Evolutionary conservation across 495 filamentous ascomycete genomes (phyloP).

Genomic region (Tuber microsphaerosporum): DNA sequence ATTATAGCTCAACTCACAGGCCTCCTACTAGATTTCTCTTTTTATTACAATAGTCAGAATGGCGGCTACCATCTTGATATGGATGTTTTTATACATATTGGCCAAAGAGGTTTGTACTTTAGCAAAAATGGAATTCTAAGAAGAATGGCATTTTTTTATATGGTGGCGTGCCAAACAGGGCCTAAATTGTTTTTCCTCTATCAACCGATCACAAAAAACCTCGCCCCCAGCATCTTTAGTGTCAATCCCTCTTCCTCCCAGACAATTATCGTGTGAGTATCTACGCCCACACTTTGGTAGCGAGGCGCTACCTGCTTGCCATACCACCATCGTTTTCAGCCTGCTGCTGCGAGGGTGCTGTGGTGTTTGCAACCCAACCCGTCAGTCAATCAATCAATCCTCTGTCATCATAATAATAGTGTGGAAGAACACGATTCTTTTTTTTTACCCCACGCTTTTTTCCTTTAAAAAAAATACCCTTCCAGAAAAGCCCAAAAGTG

Average conservation of each 20-base stretch:
- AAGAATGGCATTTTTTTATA: too few species aligned
- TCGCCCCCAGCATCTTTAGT: not conserved
- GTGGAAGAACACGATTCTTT: not conserved
- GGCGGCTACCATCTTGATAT: too few species aligned
- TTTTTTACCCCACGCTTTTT: not conserved
- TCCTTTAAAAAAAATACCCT: slow-evolving; percentile 11
- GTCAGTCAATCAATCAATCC: not conserved
- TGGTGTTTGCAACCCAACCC: not conserved
- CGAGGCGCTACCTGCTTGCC: slow-evolving; percentile 24
- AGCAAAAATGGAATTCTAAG: too few species aligned
- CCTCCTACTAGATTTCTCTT: too few species aligned
- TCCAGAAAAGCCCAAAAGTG: slow-evolving; percentile 30
- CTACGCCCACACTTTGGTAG: slow-evolving; percentile 27
- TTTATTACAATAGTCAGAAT: too few species aligned
- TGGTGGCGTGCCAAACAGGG: too few species aligned
- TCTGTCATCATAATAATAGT: not conserved
- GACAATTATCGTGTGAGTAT: slow-evolving; percentile 24
- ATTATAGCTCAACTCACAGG: too few species aligned
- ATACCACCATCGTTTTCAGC: not conserved
- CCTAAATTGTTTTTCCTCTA: not conserved
- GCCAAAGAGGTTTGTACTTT: too few species aligned
- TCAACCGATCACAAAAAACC: not conserved
- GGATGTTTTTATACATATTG: too few species aligned
- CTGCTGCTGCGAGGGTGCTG: not conserved
- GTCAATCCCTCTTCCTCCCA: slow-evolving; percentile 23